Evolutionary conservation across 2,329 filamentous ascomycete genomes (phyloP).

Genomic region (Penicillium hordei): DNA sequence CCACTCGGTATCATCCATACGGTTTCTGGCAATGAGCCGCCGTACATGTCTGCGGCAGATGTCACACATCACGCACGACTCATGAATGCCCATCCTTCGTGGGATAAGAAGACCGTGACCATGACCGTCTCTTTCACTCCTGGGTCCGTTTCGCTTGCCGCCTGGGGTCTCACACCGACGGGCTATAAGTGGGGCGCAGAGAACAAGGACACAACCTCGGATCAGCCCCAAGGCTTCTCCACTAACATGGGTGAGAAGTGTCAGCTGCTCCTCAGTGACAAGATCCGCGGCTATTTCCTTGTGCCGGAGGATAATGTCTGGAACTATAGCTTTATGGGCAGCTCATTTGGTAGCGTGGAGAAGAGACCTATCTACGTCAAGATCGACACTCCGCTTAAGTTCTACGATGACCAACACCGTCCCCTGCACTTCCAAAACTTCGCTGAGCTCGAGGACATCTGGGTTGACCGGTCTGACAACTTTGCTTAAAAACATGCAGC

Average conservation of each 20-base stretch:
- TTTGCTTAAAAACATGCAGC: conserved; percentile 65
- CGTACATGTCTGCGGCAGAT: conserved; percentile 93
- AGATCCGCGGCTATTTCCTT: conserved; percentile 93
- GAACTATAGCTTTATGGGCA: conserved; percentile 99
- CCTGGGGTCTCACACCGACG: conserved; percentile 86
- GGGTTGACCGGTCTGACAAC: conserved; percentile 89
- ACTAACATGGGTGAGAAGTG: conserved; percentile 93
- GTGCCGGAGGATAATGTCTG: conserved; percentile 86
- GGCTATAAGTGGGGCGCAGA: conserved; percentile 97
- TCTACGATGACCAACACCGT: conserved; percentile 90
- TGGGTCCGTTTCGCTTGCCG: conserved; percentile 89
- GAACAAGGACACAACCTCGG: conserved; percentile 88
- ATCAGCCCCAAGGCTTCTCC: conserved; percentile 91
- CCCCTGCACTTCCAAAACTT: conserved; percentile 97
- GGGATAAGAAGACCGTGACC: conserved; percentile 89
- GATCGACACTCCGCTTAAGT: conserved; percentile 84
- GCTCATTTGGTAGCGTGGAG: conserved; percentile 79
- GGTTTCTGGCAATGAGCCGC: conserved; percentile 87
- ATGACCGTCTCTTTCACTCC: conserved; percentile 97
- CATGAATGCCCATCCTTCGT: conserved; percentile 75
- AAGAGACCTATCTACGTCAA: conserved; percentile 91
- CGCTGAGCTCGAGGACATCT: conserved; percentile 93
- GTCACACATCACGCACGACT: conserved; percentile 91
- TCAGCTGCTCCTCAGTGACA: conserved; percentile 87
- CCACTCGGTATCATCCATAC: conserved; percentile 95